A percentile compares a stretch with the other conserved stretches of the same genome.
phyloP scores from a whole-genome alignment of 225 moss, liverwort and hornwort species.

The Ulota crispa region DNA sequence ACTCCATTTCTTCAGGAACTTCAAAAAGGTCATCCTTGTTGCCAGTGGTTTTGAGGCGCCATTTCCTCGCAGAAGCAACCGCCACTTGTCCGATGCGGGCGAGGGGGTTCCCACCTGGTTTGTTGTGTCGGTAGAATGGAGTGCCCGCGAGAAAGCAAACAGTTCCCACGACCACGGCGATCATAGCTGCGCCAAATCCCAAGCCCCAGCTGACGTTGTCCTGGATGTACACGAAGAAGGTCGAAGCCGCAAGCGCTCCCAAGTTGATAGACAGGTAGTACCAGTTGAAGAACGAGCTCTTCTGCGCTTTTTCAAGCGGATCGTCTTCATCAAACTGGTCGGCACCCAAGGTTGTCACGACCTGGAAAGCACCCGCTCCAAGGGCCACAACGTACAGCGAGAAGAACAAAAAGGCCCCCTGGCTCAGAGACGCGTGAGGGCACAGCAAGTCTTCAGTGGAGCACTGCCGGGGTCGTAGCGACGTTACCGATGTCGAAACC shows the following conservation, averaged over 20 bases:
- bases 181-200: constrained; percentile 67
- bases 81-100: constrained; percentile 56
- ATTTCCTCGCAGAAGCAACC: constrained; percentile 44
- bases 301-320: constrained; percentile 49
- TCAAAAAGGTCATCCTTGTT: constrained; percentile 44
- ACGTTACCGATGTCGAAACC: constrained; percentile 54
- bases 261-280: constrained; percentile 64
- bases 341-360: constrained; percentile 68
- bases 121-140: constrained; percentile 59
- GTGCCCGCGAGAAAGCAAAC: constrained; percentile 60
- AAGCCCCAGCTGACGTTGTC: constrained; percentile 77
- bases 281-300: constrained; percentile 80
- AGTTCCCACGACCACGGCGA: constrained; percentile 49
- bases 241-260: constrained; percentile 61
- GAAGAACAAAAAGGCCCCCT: constrained; percentile 50
- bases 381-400: constrained; percentile 68
- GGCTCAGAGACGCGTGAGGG: constrained; percentile 50
- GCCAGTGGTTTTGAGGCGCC: constrained; percentile 23
- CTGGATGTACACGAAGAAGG: constrained; percentile 74
- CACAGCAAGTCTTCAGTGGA: constrained; percentile 49
- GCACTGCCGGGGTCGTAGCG: constrained; percentile 68
- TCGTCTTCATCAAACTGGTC: constrained; percentile 89
- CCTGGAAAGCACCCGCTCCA: constrained; percentile 59
- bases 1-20: constrained; percentile 44
- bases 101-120: constrained; percentile 58